Conservation (phyloP, 1,284 basidiomycete genomes). For the Golubevia sp. region DNA sequence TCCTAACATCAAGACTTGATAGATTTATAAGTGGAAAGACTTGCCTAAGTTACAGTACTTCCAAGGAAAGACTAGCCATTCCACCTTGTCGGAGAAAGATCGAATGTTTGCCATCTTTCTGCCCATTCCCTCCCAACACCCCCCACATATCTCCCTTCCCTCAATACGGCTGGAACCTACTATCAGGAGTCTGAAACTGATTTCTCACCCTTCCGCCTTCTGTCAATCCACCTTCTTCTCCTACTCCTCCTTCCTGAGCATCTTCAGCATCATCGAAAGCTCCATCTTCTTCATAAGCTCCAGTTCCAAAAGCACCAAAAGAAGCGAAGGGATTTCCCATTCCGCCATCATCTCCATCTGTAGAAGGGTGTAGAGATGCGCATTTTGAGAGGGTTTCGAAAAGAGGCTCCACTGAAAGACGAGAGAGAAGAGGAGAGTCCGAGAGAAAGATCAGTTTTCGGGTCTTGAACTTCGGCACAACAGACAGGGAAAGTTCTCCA, state of each 20-base stretch:
- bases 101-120: slow-evolving; percentile 10
- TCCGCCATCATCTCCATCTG: slow-evolving; percentile 66
- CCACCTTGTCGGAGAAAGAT: no score
- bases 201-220: slow-evolving; percentile 92
- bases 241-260: slow-evolving; percentile 66
- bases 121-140: background rate
- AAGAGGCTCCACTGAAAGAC: slow-evolving; percentile 81
- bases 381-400: slow-evolving; percentile 86
- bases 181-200: slow-evolving; percentile 76
- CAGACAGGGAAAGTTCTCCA: no score
- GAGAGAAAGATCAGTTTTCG: slow-evolving; percentile 9
- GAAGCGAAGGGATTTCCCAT: slow-evolving; percentile 47
- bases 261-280: slow-evolving; percentile 68
- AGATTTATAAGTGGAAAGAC: no score
- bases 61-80: no score
- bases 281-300: slow-evolving; percentile 63
- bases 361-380: slow-evolving; percentile 80
- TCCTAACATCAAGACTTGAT: no score
- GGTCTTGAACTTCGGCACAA: no score
- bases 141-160: background rate
- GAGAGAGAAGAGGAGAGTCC: slow-evolving; percentile 8
- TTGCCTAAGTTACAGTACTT: no score
- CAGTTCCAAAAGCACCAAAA: slow-evolving; percentile 48
- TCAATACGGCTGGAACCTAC: slow-evolving; percentile 84
- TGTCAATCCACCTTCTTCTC: slow-evolving; percentile 69